Conservation (phyloP, 352 stramenopile genomes). For the Globisporangium ultimum region DNA sequence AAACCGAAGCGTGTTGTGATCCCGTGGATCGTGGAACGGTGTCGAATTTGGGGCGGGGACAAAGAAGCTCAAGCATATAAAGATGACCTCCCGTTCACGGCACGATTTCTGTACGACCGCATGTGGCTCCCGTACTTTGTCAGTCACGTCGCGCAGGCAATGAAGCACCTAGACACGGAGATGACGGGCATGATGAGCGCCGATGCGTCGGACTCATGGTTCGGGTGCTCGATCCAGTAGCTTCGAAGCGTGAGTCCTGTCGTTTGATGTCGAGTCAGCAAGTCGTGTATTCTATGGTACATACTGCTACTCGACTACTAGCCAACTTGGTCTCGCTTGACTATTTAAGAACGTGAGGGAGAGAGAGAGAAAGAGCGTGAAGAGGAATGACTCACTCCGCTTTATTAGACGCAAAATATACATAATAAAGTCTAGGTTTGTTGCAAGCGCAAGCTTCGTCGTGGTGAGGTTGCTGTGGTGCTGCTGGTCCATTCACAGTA, state of each 20-base stretch:
- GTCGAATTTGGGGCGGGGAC: constrained; percentile 60
- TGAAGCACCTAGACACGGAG: constrained; percentile 64
- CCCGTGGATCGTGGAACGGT: constrained; percentile 80
- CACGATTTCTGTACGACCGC: constrained; percentile 75
- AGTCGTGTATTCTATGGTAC: not conserved
- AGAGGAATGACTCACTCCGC: not conserved
- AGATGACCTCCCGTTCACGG: constrained; percentile 71
- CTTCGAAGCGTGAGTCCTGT: not conserved
- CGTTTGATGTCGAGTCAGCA: not conserved
- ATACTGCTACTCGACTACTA: not conserved
- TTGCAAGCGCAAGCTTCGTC: not conserved
- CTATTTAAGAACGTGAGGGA: constrained; percentile 4
- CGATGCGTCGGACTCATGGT: constrained; percentile 47
- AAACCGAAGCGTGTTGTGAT: constrained; percentile 70
- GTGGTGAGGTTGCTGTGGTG: not conserved
- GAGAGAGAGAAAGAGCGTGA: not conserved
- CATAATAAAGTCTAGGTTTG: not conserved
- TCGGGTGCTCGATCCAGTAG: constrained; percentile 67
- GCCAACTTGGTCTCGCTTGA: not conserved
- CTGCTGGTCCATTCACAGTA: constrained; percentile 28
- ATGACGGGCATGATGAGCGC: constrained; percentile 25
- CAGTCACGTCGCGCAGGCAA: constrained; percentile 58
- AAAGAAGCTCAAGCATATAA: constrained; percentile 60
- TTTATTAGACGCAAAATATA: constrained; percentile 1
- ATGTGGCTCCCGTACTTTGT: constrained; percentile 76